Evolutionary conservation across 352 stramenopile genomes (phyloP), one percentile per base, ranked within the genome.

Genomic region (Elongisporangium prolatum): DNA sequence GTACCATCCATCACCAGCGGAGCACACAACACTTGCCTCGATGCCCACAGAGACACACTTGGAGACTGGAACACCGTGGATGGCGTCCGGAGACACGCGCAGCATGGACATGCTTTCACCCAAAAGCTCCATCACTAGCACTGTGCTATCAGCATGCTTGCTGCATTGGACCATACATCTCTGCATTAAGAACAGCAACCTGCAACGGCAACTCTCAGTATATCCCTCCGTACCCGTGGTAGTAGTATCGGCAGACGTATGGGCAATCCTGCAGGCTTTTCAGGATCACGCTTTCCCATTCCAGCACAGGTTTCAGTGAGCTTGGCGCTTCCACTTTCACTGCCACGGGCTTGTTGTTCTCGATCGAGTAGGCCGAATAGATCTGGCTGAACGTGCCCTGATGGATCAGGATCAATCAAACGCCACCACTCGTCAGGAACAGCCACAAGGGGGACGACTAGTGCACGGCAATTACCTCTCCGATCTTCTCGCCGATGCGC

Each of bases 31-130:
- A 59, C 28, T 6, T 34, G 74, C 68, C 62, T 93, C 80, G 16
- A 95, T 59, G 0, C 80, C 86, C 5, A 93, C 86, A 1, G 75
- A 68, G 7, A 93, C 70, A n/a, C 80, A 81, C 58, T 89, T 86
- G 47, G 74, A 61, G 14, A 93, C 54, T 17, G 85, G 82, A 8
- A 94, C 84, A 4, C 84, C 84, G 54, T 93, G 83, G 60, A 91
- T 85, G 16, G 84, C 80, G 52, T 95, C 84, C 1, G 87, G 81
- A 14, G 80, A 79, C 40, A 88, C 72, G 7, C 88, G 80, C 47
- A 96, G 72, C 80, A 95, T 92, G 18, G 86, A 93, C 83, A 96
- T 93, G 59, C 86, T 96, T 21, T 93, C 84, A 21, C 88, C 88
- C 14, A 95, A 57, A 21, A 96, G 64, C 62, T 95, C 84, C 88